Evolutionary conservation across 106 monocot species (phyloP).

Genomic region (Apostasia shenzhenica): DNA sequence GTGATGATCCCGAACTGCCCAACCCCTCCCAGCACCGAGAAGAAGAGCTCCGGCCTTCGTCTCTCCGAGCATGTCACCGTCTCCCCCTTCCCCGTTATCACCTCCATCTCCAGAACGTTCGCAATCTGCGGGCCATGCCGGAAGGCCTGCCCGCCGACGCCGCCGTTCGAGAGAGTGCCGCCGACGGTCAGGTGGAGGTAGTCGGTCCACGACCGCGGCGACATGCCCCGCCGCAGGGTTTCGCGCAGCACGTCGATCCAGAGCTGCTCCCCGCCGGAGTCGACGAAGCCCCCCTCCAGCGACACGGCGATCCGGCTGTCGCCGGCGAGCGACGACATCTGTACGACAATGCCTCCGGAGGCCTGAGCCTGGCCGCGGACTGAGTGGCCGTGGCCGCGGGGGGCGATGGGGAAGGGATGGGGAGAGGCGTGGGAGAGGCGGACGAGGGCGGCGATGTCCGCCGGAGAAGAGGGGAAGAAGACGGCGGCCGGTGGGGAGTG

Average conservation of each 20-base stretch:
- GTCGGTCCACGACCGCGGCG: conserved; percentile 51
- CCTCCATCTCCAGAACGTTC: conserved; percentile 53
- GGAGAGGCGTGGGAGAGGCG: conserved; percentile 23
- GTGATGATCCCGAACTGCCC: conserved; percentile 47
- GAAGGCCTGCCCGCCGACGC: conserved; percentile 63
- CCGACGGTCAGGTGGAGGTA: conserved; percentile 49
- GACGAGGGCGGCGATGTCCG: conserved; percentile 37
- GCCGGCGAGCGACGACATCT: conserved; percentile 22
- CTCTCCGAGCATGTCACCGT: conserved; percentile 20
- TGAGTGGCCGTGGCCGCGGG: conserved; percentile 64
- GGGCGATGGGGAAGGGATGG: conserved; percentile 31
- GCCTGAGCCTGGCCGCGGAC: conserved; percentile 45
- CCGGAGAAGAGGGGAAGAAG: conserved; percentile 21
- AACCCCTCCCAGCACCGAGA: conserved; percentile 21
- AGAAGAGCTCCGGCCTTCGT: conserved; percentile 23
- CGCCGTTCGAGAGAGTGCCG: conserved; percentile 61
- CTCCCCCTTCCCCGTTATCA: conserved; percentile 44
- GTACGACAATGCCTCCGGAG: conserved; percentile 19
- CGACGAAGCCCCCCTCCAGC: conserved; percentile 19
- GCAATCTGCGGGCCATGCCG: conserved; percentile 61
- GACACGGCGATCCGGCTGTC: conserved; percentile 21
- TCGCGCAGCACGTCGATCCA: conserved; percentile 55
- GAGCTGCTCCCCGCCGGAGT: conserved; percentile 51
- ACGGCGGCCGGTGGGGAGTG: conserved; percentile 29
- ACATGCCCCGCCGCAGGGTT: conserved; percentile 28